These are phyloP conservation scores for Daldinia concentrica DNA, from an alignment of 495 filamentous ascomycete genomes.

Conservation along the genomic window DNA sequence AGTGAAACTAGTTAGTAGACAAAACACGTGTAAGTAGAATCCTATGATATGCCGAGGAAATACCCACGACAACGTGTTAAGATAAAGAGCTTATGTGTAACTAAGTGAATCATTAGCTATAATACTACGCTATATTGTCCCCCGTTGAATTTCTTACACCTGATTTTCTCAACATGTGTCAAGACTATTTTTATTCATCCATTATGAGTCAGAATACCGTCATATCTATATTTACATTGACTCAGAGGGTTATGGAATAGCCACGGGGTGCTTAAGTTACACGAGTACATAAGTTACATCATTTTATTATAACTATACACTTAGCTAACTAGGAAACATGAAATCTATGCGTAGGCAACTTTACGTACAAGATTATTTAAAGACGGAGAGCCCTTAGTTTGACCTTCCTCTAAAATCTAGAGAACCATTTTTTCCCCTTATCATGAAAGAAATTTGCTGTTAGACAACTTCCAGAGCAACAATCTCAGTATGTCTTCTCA, in stretches of 20 bases:
- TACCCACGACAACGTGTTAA: background rate
- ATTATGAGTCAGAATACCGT: background rate
- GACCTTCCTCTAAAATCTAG: background rate
- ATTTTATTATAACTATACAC: background rate
- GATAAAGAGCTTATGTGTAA: background rate
- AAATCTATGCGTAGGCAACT: background rate
- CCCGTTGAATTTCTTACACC: too few species aligned
- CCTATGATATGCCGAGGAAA: background rate
- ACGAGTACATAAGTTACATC: background rate
- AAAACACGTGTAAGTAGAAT: too few species aligned
- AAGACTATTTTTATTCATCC: background rate
- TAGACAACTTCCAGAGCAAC: background rate
- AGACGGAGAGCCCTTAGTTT: background rate
- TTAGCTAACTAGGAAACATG: background rate
- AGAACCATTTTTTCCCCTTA: background rate
- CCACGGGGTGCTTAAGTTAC: background rate
- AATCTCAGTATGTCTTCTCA: background rate
- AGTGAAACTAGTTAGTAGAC: too few species aligned
- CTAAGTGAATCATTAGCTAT: background rate
- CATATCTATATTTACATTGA: background rate
- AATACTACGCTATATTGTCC: background rate
- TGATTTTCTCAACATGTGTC: background rate
- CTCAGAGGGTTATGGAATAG: background rate
- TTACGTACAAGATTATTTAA: background rate
- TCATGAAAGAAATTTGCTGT: background rate